A percentile compares a stretch with the other conserved stretches of the same genome.
phyloP scores from a whole-genome alignment of 2,329 filamentous ascomycete genomes.

The Trichophyton benhamiae region DNA sequence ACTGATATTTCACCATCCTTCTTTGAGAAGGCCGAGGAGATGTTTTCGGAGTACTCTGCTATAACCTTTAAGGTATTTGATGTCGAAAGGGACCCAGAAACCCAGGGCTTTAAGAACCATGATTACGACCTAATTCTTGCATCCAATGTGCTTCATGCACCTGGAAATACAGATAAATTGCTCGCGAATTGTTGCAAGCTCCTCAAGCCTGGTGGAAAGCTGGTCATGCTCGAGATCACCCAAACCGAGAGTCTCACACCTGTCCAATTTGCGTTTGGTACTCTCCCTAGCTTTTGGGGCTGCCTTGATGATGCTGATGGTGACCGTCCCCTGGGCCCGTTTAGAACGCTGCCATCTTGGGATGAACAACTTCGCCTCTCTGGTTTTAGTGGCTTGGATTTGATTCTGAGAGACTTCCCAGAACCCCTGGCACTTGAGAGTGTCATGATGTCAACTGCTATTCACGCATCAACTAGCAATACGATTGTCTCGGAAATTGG shows the following conservation, averaged over 20 bases:
- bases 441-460: neutral
- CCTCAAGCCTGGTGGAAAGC: conserved; percentile 10
- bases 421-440: neutral
- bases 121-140: conserved; percentile 17
- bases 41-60: neutral
- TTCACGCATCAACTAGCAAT: neutral
- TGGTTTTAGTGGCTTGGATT: neutral
- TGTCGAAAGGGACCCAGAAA: conserved; percentile 12
- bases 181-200: conserved; percentile 13
- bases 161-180: conserved; percentile 9
- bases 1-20: neutral
- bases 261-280: neutral
- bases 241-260: neutral
- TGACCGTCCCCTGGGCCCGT: neutral
- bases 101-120: conserved; percentile 15
- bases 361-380: neutral
- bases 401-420: neutral
- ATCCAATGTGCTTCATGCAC: conserved; percentile 17
- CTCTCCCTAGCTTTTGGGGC: neutral
- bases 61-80: conserved; percentile 12
- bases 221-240: neutral
- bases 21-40: neutral
- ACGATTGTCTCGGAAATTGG: neutral
- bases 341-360: neutral
- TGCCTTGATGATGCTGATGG: neutral